These are phyloP conservation scores for Xerocomus potaroensis DNA, from an alignment of 768 basidiomycete genomes.

Conservation along the genomic window DNA sequence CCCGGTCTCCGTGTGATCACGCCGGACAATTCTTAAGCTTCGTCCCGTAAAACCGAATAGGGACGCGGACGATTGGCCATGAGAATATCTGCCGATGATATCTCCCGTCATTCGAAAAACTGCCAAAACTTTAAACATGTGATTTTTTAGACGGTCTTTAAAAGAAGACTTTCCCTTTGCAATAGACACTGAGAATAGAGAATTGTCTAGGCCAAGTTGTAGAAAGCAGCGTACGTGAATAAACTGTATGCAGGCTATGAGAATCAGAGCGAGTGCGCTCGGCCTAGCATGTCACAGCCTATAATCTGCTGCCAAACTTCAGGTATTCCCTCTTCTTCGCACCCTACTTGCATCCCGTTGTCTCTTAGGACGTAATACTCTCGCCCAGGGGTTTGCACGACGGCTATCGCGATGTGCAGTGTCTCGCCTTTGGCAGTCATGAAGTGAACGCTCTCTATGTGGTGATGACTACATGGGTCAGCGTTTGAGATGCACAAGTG, in stretches of 20 bases:
- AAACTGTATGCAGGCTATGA: background rate
- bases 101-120: no score
- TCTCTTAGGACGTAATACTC: slow-evolving; percentile 69
- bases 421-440: slow-evolving; percentile 35
- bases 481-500: background rate
- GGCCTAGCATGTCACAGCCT: slow-evolving; percentile 38
- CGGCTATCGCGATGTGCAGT: slow-evolving; percentile 62
- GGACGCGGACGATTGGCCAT: background rate
- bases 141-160: no score
- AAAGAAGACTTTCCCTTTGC: background rate
- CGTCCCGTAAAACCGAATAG: background rate
- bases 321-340: slow-evolving; percentile 69
- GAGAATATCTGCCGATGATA: no score
- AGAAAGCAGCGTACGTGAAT: background rate
- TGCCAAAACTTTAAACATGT: no score
- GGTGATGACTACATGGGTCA: slow-evolving; percentile 53
- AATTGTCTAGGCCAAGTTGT: no score
- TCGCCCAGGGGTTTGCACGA: slow-evolving; percentile 63
- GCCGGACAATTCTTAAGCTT: slow-evolving; percentile 1
- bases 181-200: background rate
- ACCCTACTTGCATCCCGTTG: slow-evolving; percentile 74
- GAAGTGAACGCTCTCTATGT: slow-evolving; percentile 74
- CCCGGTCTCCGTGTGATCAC: slow-evolving; percentile 7
- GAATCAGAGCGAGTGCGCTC: background rate
- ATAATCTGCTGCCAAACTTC: slow-evolving; percentile 58